Evolutionary conservation across 805 yeast genomes (phyloP).

Genomic region (Metschnikowia vanudenii): DNA sequence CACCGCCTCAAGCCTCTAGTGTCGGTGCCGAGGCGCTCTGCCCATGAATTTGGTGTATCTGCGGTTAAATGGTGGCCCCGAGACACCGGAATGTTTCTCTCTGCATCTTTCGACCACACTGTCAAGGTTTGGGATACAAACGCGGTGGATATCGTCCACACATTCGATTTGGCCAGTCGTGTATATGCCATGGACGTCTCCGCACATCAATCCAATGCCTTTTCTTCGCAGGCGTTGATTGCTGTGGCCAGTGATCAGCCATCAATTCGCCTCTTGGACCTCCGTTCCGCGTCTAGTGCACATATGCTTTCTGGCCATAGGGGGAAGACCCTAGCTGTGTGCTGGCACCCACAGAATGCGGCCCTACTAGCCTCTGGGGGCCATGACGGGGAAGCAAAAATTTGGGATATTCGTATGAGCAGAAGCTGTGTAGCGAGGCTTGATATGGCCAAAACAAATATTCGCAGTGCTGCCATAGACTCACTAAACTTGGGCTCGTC

Average conservation of each 20-base stretch:
- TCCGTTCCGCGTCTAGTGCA: slow-evolving; percentile 69
- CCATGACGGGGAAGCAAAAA: slow-evolving; percentile 70
- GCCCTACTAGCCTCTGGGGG: slow-evolving; percentile 76
- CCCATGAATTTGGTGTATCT: slow-evolving; percentile 73
- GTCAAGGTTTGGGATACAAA: slow-evolving; percentile 82
- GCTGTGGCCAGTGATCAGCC: slow-evolving; percentile 73
- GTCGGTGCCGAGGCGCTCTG: slow-evolving; percentile 37
- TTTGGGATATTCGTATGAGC: slow-evolving; percentile 84
- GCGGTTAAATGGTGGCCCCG: slow-evolving; percentile 82
- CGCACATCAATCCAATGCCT: slow-evolving; percentile 22
- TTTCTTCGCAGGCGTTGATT: slow-evolving; percentile 46
- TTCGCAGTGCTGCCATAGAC: slow-evolving; percentile 13
- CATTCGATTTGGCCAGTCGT: slow-evolving; percentile 58
- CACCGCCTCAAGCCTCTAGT: slow-evolving; percentile 24
- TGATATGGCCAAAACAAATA: slow-evolving; percentile 52
- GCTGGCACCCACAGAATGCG: slow-evolving; percentile 71
- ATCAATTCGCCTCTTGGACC: slow-evolving; percentile 65
- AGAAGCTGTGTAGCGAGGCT: slow-evolving; percentile 60
- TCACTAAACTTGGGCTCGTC: slow-evolving; percentile 29
- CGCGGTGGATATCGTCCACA: slow-evolving; percentile 60
- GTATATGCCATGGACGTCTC: slow-evolving; percentile 65
- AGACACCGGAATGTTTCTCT: slow-evolving; percentile 82
- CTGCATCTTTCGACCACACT: slow-evolving; percentile 75
- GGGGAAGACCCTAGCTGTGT: slow-evolving; percentile 54
- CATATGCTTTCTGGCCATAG: slow-evolving; percentile 67